Percentiles rank a stretch among this genome's conserved stretches.
These are phyloP conservation scores for Hypomontagnella monticulosa DNA, from an alignment of 495 filamentous ascomycete genomes.

Conservation along the genomic window DNA sequence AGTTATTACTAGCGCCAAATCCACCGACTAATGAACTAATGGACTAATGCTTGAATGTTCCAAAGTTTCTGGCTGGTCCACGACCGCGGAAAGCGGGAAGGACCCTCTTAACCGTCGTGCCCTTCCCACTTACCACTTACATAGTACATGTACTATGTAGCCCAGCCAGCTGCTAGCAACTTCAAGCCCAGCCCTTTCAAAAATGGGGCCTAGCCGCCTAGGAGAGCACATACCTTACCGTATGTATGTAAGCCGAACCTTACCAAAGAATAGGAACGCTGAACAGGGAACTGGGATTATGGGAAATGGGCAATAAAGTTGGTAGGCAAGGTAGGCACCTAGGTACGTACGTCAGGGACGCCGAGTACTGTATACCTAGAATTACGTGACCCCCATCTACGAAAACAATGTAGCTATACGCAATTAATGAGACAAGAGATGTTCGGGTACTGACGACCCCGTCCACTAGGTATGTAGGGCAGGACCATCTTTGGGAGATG, in stretches of 20 bases:
- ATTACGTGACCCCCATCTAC: no score
- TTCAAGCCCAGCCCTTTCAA: constrained; percentile 3
- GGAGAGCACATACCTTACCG: background rate
- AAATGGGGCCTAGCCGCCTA: background rate
- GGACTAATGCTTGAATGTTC: constrained; percentile 21
- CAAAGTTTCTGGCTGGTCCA: constrained; percentile 36
- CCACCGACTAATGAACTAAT: no score
- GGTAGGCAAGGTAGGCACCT: background rate
- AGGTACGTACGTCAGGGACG: background rate
- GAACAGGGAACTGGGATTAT: constrained; percentile 2
- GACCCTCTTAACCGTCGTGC: constrained; percentile 38
- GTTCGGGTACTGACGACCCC: no score
- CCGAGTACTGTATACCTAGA: background rate
- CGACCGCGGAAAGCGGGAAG: constrained; percentile 44
- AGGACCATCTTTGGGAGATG: background rate
- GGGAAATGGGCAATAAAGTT: no score
- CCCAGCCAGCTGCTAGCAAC: no score
- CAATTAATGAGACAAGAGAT: no score
- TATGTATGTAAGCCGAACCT: constrained; percentile 37
- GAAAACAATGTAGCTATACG: no score
- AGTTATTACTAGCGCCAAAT: constrained; percentile 33
- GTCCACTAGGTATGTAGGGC: background rate
- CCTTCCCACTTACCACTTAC: constrained; percentile 8
- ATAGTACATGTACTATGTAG: no score
- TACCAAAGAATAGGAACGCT: constrained; percentile 13